A percentile compares a stretch with the other conserved stretches of the same genome.
These are phyloP conservation scores for Trichocladium uniseriatum DNA, from an alignment of 495 filamentous ascomycete genomes.

Conservation along the genomic window DNA sequence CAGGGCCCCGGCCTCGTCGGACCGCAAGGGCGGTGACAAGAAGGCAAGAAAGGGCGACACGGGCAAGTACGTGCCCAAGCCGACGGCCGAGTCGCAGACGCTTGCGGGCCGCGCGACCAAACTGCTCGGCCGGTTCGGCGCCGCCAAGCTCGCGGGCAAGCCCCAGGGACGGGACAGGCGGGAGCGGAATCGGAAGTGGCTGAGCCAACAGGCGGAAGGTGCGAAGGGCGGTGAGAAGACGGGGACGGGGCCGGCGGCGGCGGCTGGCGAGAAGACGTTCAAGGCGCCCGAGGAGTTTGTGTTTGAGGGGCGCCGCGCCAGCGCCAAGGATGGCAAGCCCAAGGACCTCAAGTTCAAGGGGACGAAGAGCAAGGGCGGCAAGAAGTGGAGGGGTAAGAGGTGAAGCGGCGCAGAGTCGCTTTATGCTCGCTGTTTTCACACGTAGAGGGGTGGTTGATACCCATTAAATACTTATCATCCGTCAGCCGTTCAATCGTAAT, in stretches of 20 bases:
- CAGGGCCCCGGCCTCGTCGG: not conserved
- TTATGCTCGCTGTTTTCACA: too few species aligned
- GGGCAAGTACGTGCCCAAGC: slow-evolving; percentile 48
- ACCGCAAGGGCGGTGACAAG: slow-evolving; percentile 7
- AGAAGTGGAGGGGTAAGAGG: slow-evolving; percentile 25
- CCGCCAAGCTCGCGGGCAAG: slow-evolving; percentile 43
- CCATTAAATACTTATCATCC: too few species aligned
- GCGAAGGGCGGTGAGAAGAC: slow-evolving; percentile 19
- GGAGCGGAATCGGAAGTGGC: slow-evolving; percentile 16
- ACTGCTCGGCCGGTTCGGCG: slow-evolving; percentile 72
- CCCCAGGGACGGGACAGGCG: slow-evolving; percentile 32
- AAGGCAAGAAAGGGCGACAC: slow-evolving; percentile 20
- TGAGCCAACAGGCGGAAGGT: slow-evolving; percentile 1
- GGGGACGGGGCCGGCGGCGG: not conserved
- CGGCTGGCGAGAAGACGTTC: slow-evolving; percentile 3
- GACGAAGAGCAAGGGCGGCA: slow-evolving; percentile 7
- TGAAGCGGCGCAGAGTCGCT: not conserved
- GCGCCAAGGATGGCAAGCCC: slow-evolving; percentile 48
- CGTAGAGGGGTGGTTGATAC: too few species aligned
- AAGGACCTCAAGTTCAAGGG: slow-evolving; percentile 57
- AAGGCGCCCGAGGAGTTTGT: slow-evolving; percentile 60
- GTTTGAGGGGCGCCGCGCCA: slow-evolving; percentile 87
- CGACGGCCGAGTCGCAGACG: slow-evolving; percentile 58
- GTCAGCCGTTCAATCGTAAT: too few species aligned
- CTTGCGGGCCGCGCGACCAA: slow-evolving; percentile 69